Conservation (phyloP, 1,284 basidiomycete genomes). For the Exobasidium cylindrosporum region DNA sequence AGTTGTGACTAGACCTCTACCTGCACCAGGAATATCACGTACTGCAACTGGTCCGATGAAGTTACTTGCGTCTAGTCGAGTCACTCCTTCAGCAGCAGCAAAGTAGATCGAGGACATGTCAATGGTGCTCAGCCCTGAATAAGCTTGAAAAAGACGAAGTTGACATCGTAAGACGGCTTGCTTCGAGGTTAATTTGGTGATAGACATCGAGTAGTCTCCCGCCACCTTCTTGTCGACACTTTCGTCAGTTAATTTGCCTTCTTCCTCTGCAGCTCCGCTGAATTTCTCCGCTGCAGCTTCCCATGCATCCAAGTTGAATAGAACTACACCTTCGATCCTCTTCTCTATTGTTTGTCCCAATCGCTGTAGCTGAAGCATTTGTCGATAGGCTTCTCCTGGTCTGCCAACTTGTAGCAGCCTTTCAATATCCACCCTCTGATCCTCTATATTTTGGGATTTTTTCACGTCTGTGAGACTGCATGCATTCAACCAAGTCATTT, state of each 20-base stretch:
- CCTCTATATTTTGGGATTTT: neutral
- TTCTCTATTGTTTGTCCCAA: neutral
- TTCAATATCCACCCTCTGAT: neutral
- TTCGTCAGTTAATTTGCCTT: neutral
- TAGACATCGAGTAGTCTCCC: neutral
- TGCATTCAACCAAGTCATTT: neutral
- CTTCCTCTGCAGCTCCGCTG: neutral
- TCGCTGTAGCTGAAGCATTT: neutral
- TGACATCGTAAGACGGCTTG: constrained; percentile 3
- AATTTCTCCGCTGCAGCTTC: neutral
- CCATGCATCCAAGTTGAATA: constrained; percentile 10
- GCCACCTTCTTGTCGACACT: neutral
- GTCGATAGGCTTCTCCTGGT: constrained; percentile 14
- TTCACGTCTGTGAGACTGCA: neutral
- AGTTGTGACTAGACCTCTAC: constrained; percentile 40
- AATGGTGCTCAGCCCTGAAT: neutral
- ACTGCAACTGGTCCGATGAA: constrained; percentile 43
- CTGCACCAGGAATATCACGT: constrained; percentile 42
- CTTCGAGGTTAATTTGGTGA: neutral
- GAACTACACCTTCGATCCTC: neutral
- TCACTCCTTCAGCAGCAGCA: constrained; percentile 27
- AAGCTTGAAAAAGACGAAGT: neutral
- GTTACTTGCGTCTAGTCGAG: constrained; percentile 36
- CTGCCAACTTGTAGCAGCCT: neutral
- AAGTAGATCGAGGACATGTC: constrained; percentile 28